Evolutionary conservation across 2,329 filamentous ascomycete species (phyloP), one percentile per base, ranked within the genome.

Genomic region (Diaporthe vexans): DNA sequence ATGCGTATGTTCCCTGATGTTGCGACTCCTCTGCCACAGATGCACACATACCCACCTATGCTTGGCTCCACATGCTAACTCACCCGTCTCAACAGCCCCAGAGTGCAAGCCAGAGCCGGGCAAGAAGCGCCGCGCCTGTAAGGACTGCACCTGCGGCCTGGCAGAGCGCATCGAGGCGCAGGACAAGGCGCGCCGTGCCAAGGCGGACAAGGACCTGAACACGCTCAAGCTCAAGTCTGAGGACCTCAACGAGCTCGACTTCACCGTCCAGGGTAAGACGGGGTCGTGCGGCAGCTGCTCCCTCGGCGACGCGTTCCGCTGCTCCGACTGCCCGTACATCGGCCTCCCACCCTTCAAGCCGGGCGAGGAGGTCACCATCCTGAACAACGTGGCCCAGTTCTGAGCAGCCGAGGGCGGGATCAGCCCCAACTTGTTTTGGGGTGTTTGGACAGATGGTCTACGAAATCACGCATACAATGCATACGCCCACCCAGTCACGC

Each of bases 251-350:
- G 96, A 98, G 83, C 89, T 98, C 11, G 97, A 99, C 84, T 98
- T 99, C 81, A 99, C 97, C 0, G 94, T 98, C n/a, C 90, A 97
- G 84, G 97, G 97, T 79, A 98, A 98, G 86, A 94, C 96, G 8
- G 96, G 97, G 72, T 97, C 94, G 24, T 99, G 97, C 83, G 95
- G 95, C 37, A 98, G 96, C 84, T 98, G 97, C 84, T 93, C 95
- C 37, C 88, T 99, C 21, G 97, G 97, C 68, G 96, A 98, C 83
- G 96, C 97, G 4, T 95, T 95, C 85, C 88, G 93, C 54, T 94
- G 93, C 81, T 91, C 91, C 67, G 91, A 87, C 35, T 90, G 88
- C 79, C 74, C 74, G 19, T 75, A 75, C 61, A 75, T 97, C 79
- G 95, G 95, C 6, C 88, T 99, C 78, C 97, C 97, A 19, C 94